Evolutionary conservation across 345 rosid genomes (phyloP), one percentile per base, ranked within the genome.

Genomic region (Aquilaria sinensis): DNA sequence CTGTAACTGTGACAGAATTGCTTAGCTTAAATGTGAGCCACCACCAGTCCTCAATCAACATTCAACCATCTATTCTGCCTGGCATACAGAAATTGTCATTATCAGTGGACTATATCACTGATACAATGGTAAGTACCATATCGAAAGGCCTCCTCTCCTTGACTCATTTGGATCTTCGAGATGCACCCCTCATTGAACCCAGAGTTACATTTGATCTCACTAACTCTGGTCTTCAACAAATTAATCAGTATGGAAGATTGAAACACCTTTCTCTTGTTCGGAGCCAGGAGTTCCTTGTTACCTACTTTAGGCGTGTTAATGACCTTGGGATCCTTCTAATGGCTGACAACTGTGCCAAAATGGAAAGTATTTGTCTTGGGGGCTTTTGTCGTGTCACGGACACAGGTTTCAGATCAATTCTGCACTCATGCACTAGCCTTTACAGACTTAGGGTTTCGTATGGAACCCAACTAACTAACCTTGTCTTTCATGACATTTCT

Each of bases 361-460:
- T 93, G 83, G 94, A 89, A 82, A 89, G 93, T 69, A 83, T 93
- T 56, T 85, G 78, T 67, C 92, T 89, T 48, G 91, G 88, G 57
- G 98, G 97, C 32, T 93, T 93, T 70, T 85, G 90, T 51, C 93
- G 93, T 15, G 98, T 93, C 46, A 89, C 96, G 3, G 98, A 89
- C 55, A 64, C 92, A 4, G 97, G 98, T 69, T 87, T 87, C 79
- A 84, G 81, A 70, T 88, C 96, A 30, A 70, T 93, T 56, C 73
- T 89, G 66, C 98, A 93, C 64, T 84, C 97, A n/a, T 87, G 98
- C 66, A 74, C 84, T 12, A 83, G 76, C 62, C 84, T 93, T 61
- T 77, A 75, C 81, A 87, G 81, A 82, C 92, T 93, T 45, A 73
- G 76, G 74, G 81, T 93, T 23, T 86, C 83, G 64, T 85, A 80